A percentile compares a stretch with the other conserved stretches of the same genome.
Evolutionary conservation across 2,329 filamentous ascomycete genomes (phyloP).

Genomic region (Verticillium dahliae): DNA sequence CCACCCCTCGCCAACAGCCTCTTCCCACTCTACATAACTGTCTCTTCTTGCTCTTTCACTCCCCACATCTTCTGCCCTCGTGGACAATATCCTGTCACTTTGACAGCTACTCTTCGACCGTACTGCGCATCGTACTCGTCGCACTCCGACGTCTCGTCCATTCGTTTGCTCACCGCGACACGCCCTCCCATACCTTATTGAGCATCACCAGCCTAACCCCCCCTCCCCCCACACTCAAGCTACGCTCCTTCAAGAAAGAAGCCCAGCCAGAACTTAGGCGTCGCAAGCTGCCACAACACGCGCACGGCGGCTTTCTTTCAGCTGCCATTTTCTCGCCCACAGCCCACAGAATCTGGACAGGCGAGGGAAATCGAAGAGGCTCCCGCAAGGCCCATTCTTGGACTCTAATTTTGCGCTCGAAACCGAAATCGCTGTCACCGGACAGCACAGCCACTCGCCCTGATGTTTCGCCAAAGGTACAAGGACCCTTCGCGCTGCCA

Average conservation of each 20-base stretch:
- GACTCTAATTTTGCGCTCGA: slow-evolving; percentile 5
- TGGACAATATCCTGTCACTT: background rate
- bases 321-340: background rate
- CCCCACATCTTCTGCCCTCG: background rate
- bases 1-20: background rate
- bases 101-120: slow-evolving; percentile 5
- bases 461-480: slow-evolving; percentile 29
- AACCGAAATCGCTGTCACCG: slow-evolving; percentile 13
- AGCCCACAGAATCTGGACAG: background rate
- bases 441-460: slow-evolving; percentile 11
- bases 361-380: background rate
- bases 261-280: background rate
- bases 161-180: slow-evolving; percentile 7
- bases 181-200: slow-evolving; percentile 4
- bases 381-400: background rate
- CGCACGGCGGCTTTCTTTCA: background rate
- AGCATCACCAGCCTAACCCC: slow-evolving; percentile 8
- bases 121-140: slow-evolving; percentile 1
- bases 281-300: background rate
- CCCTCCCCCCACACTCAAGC: slow-evolving; percentile 11
- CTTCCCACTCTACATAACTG: background rate
- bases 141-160: background rate
- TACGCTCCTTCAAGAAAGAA: slow-evolving; percentile 1
- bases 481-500: slow-evolving; percentile 7
- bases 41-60: background rate